A percentile compares a stretch with the other conserved stretches of the same genome.
phyloP scores from a whole-genome alignment of 2,329 filamentous ascomycete species.

The Ceratocystis albifundus region DNA sequence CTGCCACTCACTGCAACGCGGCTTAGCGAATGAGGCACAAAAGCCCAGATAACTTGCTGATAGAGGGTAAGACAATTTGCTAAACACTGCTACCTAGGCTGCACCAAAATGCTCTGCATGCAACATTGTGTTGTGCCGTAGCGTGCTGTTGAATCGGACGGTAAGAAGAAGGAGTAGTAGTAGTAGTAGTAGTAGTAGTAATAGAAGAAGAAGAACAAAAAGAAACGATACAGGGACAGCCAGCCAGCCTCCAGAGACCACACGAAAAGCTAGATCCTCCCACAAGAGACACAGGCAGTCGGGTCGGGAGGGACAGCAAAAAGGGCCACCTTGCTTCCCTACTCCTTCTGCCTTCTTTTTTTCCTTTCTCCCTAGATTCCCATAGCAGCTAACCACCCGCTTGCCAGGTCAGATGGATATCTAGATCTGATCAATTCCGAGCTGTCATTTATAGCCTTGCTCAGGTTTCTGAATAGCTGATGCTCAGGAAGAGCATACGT shows the following conservation, averaged over 20 bases:
- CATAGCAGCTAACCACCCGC: neutral
- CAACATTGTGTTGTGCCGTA: neutral
- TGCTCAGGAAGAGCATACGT: neutral
- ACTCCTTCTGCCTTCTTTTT: no score
- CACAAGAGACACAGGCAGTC: no score
- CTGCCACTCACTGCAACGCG: no score
- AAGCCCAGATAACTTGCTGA: no score
- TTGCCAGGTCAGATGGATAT: neutral
- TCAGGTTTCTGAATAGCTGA: neutral
- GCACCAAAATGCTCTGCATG: neutral
- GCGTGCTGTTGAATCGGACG: neutral
- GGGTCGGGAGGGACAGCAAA: no score
- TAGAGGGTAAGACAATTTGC: no score
- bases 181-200: no score
- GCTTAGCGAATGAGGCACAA: no score
- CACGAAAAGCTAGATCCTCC: no score
- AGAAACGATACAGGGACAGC: neutral
- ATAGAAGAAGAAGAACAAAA: neutral
- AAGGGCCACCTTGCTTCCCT: no score
- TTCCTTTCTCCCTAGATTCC: no score
- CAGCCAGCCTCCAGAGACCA: neutral
- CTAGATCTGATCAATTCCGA: neutral
- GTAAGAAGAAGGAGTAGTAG: neutral
- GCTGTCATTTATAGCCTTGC: neutral
- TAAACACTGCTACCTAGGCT: no score